These are phyloP conservation scores for Niveomyces coronatus DNA, from an alignment of 2,329 filamentous ascomycete genomes.

Conservation along the genomic window DNA sequence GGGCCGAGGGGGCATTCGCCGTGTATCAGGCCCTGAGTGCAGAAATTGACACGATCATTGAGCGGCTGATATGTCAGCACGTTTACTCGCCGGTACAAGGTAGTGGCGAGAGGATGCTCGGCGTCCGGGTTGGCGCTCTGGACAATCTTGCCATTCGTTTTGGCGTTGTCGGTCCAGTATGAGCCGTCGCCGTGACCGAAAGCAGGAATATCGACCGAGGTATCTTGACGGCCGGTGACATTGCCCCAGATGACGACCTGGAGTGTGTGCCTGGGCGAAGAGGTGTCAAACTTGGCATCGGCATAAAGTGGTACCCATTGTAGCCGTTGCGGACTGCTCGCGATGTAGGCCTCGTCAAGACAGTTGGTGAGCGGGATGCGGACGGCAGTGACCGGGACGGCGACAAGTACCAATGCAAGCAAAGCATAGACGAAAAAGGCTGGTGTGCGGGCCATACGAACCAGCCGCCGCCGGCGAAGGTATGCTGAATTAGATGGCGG, in stretches of 20 bases:
- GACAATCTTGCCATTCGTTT: constrained; percentile 66
- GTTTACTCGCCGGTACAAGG: constrained; percentile 60
- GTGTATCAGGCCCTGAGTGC: constrained; percentile 47
- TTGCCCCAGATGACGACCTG: constrained; percentile 82
- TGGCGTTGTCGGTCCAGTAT: constrained; percentile 50
- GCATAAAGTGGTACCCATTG: constrained; percentile 73
- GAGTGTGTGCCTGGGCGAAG: constrained; percentile 51
- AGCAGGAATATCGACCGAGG: constrained; percentile 47
- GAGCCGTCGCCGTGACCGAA: constrained; percentile 25
- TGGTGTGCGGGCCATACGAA: neutral
- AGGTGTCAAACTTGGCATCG: constrained; percentile 61
- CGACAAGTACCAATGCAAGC: constrained; percentile 25
- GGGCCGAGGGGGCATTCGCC: constrained; percentile 66
- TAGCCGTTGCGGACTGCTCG: constrained; percentile 46
- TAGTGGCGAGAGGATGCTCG: constrained; percentile 52
- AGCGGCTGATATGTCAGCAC: constrained; percentile 71
- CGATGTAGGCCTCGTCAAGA: constrained; percentile 51
- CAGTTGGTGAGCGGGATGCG: constrained; percentile 79
- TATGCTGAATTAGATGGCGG: neutral
- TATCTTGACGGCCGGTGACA: constrained; percentile 61
- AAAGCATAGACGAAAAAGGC: constrained; percentile 18
- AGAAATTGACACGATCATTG: constrained; percentile 51
- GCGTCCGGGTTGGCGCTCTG: constrained; percentile 29
- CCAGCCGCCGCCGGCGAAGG: constrained; percentile 1
- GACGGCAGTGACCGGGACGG: constrained; percentile 45